Evolutionary conservation across 108 stramenopile genomes (phyloP), one percentile per base, ranked within the genome.

Genomic region (Discostella stelligeroides): DNA sequence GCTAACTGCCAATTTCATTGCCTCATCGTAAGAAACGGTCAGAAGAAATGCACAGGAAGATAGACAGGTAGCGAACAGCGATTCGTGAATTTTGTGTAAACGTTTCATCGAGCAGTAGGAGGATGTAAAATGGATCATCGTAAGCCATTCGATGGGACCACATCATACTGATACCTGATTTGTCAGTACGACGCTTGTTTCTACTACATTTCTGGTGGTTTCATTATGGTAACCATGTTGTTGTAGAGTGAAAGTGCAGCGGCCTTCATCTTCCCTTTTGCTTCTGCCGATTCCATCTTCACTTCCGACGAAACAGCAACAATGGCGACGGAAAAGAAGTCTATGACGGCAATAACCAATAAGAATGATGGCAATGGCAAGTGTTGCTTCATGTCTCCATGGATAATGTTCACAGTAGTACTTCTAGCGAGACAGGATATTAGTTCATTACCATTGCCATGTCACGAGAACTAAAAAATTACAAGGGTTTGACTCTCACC

Each of bases 41-140:
- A 94, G 58, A 6, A 94, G 90, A 47, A 88, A 94, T 4, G 85
- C 75, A 34, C 90, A 76, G 13, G 73, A 84, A 0, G 67, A 49
- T 5, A n/a, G 84, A 70, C 3, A 87, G 88, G 41, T 94, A 94
- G 45, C 80, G 65, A 1, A 90, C 74, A 11, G 92, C 88, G 24
- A 94, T 88, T 27, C 87, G 84, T 10, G 75, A 71, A 49, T 77
- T 84, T 38, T 89, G 79, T 11, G 75, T 74, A 68, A 85, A 94
- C 30, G 92, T 94, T 13, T 57, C 68, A 27, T 81, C 85, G 24
- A 94, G 41, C 0, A 94, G 56, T n/a, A 94, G n/a, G n/a, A n/a
- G 63, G 49, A 94, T 94, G 73, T 94, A 90, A 51, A 84, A 94
- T 14, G 92, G 92, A 74, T 91, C 92, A 17, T 88, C 79, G 51